Evolutionary conservation across 139 green algal species (phyloP).

Genomic region (Volvox africanus): DNA sequence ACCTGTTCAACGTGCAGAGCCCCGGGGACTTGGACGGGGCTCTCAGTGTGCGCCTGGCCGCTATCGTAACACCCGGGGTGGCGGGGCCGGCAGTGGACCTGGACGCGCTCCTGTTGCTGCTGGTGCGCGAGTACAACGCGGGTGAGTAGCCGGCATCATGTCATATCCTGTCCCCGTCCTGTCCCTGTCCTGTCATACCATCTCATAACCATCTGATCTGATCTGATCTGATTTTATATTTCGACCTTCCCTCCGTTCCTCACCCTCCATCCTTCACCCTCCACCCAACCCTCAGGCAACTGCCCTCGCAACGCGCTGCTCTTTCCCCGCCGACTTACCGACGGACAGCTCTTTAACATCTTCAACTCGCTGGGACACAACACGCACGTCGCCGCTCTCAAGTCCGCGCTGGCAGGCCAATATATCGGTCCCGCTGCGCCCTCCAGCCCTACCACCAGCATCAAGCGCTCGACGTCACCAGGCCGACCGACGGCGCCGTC

Average conservation of each 20-base stretch:
- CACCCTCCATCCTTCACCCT: not conserved
- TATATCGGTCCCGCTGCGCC: not conserved
- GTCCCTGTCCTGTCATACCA: no score
- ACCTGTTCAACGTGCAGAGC: conserved; percentile 69
- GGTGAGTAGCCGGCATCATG: conserved; percentile 45
- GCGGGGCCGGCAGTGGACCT: conserved; percentile 65
- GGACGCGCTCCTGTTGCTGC: conserved; percentile 70
- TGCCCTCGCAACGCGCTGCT: conserved; percentile 65
- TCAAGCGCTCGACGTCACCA: not conserved
- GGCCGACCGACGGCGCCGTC: not conserved
- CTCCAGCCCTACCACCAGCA: not conserved
- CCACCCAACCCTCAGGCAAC: conserved; percentile 46
- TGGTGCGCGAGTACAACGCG: conserved; percentile 63
- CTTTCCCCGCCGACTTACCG: conserved; percentile 66
- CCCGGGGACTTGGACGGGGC: conserved; percentile 53
- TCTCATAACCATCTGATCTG: no score
- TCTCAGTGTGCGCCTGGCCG: conserved; percentile 49
- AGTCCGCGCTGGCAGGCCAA: not conserved
- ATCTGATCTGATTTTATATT: no score
- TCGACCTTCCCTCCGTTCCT: not conserved
- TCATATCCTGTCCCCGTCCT: no score
- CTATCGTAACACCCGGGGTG: conserved; percentile 53
- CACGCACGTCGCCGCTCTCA: conserved; percentile 14
- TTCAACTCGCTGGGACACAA: conserved; percentile 50
- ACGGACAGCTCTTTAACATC: conserved; percentile 63